A percentile compares a stretch with the other conserved stretches of the same genome.
Conservation (phyloP, 164 flowering plant species). For the Echeveria elegans region DNA sequence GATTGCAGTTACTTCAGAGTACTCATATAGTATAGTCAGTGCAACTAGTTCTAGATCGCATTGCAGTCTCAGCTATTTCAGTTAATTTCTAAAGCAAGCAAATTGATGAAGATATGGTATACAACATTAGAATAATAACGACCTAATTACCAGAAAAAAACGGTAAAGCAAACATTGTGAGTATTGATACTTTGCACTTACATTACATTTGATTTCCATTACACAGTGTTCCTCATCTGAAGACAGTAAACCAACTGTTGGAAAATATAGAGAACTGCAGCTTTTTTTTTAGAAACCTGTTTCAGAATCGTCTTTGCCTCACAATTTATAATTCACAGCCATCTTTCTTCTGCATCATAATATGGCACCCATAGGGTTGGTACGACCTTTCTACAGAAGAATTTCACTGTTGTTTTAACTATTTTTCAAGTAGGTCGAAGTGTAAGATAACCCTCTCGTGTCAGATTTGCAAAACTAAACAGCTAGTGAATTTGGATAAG, state of each 20-base stretch:
- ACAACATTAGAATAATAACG: too few relatives aligned
- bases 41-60: too few relatives aligned
- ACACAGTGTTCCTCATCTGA: constrained; percentile 69
- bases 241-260: constrained; percentile 60
- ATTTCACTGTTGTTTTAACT: background rate
- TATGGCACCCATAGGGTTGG: background rate
- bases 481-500: background rate
- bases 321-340: constrained; percentile 14
- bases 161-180: too few relatives aligned
- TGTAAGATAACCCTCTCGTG: background rate
- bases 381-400: background rate
- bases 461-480: background rate
- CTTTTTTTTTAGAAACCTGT: constrained; percentile 46
- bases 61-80: too few relatives aligned
- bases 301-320: constrained; percentile 18
- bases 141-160: background rate
- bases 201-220: background rate
- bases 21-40: too few relatives aligned
- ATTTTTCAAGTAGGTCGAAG: background rate
- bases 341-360: background rate
- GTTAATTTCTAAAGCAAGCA: background rate
- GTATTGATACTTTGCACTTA: background rate
- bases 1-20: background rate
- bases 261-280: constrained; percentile 68
- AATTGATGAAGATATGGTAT: background rate